Conservation (phyloP, 495 filamentous ascomycete species). For the Penicillium parvum region DNA sequence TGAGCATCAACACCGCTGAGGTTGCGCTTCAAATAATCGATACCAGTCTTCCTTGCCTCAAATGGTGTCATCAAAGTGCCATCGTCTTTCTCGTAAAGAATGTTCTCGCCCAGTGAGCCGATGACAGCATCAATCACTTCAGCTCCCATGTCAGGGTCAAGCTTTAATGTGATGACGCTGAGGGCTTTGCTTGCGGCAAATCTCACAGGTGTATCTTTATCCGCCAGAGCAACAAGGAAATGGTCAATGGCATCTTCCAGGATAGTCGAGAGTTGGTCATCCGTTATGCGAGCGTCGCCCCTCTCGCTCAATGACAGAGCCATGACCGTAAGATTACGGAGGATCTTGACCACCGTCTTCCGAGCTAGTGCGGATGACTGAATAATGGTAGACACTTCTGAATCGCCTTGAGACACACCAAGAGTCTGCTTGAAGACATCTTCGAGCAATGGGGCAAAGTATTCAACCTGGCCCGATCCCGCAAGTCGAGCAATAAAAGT, state of each 20-base stretch:
- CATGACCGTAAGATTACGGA: conserved; percentile 64
- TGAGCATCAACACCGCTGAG: conserved; percentile 70
- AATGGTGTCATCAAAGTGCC: conserved; percentile 34
- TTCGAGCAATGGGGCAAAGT: conserved; percentile 47
- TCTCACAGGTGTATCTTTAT: conserved; percentile 85
- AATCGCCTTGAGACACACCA: conserved; percentile 32
- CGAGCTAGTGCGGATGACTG: conserved; percentile 68
- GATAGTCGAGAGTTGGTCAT: conserved; percentile 44
- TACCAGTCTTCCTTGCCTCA: conserved; percentile 30
- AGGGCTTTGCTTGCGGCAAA: conserved; percentile 90
- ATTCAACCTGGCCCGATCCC: conserved; percentile 48
- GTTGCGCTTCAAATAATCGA: conserved; percentile 47
- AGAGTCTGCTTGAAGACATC: conserved; percentile 49
- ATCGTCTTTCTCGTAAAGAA: conserved; percentile 56
- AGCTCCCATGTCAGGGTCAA: conserved; percentile 72
- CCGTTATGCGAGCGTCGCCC: conserved; percentile 31
- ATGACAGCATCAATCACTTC: conserved; percentile 85
- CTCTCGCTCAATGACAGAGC: conserved; percentile 46
- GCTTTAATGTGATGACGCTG: conserved; percentile 73
- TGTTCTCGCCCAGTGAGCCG: conserved; percentile 67
- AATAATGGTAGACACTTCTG: conserved; percentile 43
- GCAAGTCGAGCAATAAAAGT: conserved; percentile 73
- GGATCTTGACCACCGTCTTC: conserved; percentile 77
- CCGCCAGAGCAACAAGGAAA: conserved; percentile 63
- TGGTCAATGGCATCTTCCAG: conserved; percentile 61